Base-by-base conservation (phyloP, 148 eudicot species). In the Silene uniflora region DNA sequence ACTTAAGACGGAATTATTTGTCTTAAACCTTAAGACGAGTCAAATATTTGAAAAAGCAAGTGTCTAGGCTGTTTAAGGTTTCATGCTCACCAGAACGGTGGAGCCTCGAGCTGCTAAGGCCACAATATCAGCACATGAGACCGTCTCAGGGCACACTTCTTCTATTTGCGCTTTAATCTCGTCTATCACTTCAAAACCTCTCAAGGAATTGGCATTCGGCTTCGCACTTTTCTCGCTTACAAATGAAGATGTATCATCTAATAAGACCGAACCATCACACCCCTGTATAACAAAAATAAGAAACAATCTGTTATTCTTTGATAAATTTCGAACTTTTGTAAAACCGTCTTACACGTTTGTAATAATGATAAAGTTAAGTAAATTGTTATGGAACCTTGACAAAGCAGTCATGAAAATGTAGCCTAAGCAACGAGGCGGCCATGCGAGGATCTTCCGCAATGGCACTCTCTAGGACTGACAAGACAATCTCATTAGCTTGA, bases 321-420 rank as follows among this genome's bases (percentile, higher is more conserved):
- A 62, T 52, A 62, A 23, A 14, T 62, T 62, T 12, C 18, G 16
- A 24, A 2, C 1, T 24, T 62, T 23, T 9, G 6, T 62, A 62
- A 62, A 6, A 62, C 35, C 32, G 39, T 62, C 18, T 10, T 62
- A 62, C 67, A n/a, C n/a, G n/a, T 32, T 32, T 32, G 35, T 32
- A 32, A 32, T 32, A 32, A 32, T 32, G 35, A 32, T 32, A 32
- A 32, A 62, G 24, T 3, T 25, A 62, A 7, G 14, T 23, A 62
- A 32, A 66, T 23, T 16, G 35, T 59, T 12, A 19, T 21, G 12
- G 67, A 65, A 91, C 98, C 96, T 94, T 91, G 67, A 87, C 90
- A 76, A 94, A 94, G 85, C 96, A 90, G 73, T 92, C 98, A 72
- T 94, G 98, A 56, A 94, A 90, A 60, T 91, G 97, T 59, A 94